Percentiles rank a stretch among this genome's conserved stretches.
phyloP scores from a whole-genome alignment of 2,329 filamentous ascomycete genomes.

The Penicillium sclerotigenum region DNA sequence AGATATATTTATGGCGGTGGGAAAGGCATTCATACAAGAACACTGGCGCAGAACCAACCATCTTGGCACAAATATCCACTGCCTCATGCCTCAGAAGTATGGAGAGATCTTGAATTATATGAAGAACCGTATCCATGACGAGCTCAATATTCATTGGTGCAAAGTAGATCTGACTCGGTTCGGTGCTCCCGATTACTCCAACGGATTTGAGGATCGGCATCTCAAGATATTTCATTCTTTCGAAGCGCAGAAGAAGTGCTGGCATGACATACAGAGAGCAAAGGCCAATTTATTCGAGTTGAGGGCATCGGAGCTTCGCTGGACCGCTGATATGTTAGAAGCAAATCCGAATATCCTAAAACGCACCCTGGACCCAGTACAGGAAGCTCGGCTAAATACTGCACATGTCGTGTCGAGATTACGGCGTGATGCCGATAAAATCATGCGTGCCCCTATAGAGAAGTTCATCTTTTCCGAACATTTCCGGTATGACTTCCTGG shows the following conservation, averaged over 20 bases:
- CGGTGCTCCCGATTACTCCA: background rate
- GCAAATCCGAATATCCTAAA: conserved; percentile 23
- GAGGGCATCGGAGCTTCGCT: conserved; percentile 10
- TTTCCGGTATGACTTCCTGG: conserved; percentile 11
- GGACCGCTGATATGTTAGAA: conserved; percentile 18
- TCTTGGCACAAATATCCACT: background rate
- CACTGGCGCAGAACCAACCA: background rate
- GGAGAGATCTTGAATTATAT: background rate
- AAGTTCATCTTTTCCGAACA: background rate
- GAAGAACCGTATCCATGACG: background rate
- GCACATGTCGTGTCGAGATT: conserved; percentile 12
- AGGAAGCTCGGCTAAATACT: conserved; percentile 13
- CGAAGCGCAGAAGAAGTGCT: background rate
- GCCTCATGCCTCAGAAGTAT: background rate
- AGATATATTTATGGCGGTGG: background rate
- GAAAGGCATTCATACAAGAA: background rate
- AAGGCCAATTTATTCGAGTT: background rate
- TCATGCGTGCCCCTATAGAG: background rate
- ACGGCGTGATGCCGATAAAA: background rate
- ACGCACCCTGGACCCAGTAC: conserved; percentile 14
- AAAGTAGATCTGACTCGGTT: background rate
- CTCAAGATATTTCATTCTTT: background rate
- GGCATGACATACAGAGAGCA: conserved; percentile 6
- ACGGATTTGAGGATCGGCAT: too few species aligned
- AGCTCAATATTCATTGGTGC: background rate